A percentile compares a stretch with the other conserved stretches of the same genome.
Conservation (phyloP, 2,329 filamentous ascomycete species). For the Beauveria varroae region DNA sequence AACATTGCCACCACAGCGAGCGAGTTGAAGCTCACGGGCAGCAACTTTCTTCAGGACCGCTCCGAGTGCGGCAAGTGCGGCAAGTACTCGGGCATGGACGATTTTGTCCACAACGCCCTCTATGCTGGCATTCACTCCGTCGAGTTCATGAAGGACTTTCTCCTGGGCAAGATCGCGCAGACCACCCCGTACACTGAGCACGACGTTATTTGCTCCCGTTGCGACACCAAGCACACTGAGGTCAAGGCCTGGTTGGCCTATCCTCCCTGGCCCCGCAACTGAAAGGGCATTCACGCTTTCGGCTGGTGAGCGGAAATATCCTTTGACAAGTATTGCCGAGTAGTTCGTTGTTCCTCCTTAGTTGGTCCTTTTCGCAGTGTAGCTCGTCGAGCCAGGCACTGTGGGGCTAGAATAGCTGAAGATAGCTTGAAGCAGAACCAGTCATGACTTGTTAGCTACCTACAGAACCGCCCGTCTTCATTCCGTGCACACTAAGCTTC, state of each 20-base stretch:
- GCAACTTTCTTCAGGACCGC: slow-evolving; percentile 7
- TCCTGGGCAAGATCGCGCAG: not conserved
- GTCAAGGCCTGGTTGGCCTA: not conserved
- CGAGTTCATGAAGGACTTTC: slow-evolving; percentile 8
- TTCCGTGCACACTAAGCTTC: too few relatives aligned
- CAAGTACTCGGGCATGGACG: slow-evolving; percentile 10
- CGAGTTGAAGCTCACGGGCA: not conserved
- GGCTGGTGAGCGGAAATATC: not conserved
- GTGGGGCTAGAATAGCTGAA: not conserved
- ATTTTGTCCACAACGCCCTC: slow-evolving; percentile 11
- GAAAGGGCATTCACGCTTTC: not conserved
- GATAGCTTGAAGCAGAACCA: not conserved
- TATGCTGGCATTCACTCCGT: slow-evolving; percentile 9
- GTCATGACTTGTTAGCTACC: too few relatives aligned
- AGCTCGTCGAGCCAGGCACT: not conserved
- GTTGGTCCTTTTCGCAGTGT: not conserved
- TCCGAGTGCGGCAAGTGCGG: slow-evolving; percentile 6
- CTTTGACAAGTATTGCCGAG: not conserved
- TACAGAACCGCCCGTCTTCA: too few relatives aligned
- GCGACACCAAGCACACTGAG: not conserved
- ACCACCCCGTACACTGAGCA: not conserved
- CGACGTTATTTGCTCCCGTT: slow-evolving; percentile 3
- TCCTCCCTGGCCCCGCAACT: not conserved
- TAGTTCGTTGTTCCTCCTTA: not conserved
- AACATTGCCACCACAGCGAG: not conserved